Conservation (phyloP, 1,139 yeast genomes). For the Candida sp. region DNA sequence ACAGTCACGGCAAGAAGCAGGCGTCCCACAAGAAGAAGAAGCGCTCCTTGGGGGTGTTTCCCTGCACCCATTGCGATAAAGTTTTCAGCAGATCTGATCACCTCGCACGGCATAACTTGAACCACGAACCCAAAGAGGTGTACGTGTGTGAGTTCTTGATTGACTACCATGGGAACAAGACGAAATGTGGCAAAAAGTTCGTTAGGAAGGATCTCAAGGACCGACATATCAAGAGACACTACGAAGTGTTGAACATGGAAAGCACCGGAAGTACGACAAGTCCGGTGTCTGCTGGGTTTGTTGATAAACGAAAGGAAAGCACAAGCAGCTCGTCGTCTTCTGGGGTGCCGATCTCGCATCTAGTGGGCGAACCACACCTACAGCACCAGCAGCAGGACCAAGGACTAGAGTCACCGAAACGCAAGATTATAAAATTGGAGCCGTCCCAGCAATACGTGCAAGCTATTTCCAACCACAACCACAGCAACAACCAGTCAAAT, state of each 20-base stretch:
- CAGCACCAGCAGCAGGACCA: background rate
- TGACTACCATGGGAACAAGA: constrained; percentile 26
- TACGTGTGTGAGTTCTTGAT: constrained; percentile 35
- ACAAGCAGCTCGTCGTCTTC: background rate
- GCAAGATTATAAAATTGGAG: background rate
- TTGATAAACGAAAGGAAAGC: constrained; percentile 1
- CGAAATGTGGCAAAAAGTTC: constrained; percentile 42
- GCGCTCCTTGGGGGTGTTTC: constrained; percentile 21
- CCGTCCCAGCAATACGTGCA: background rate
- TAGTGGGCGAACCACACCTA: background rate
- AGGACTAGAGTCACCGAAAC: background rate
- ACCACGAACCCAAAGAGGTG: constrained; percentile 38
- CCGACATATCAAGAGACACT: constrained; percentile 41
- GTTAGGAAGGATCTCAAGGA: constrained; percentile 45
- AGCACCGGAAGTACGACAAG: background rate
- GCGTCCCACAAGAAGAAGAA: constrained; percentile 12
- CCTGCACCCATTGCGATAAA: constrained; percentile 37
- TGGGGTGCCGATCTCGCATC: constrained; percentile 1
- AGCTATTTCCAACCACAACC: background rate
- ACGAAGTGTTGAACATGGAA: constrained; percentile 14
- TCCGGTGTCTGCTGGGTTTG: background rate
- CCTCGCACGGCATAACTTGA: constrained; percentile 44
- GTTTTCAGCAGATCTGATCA: constrained; percentile 49
- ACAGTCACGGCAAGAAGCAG: background rate
- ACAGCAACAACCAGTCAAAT: background rate